These are phyloP conservation scores for Tolypocladium cylindrosporum DNA, from an alignment of 2,329 filamentous ascomycete genomes.

Conservation along the genomic window DNA sequence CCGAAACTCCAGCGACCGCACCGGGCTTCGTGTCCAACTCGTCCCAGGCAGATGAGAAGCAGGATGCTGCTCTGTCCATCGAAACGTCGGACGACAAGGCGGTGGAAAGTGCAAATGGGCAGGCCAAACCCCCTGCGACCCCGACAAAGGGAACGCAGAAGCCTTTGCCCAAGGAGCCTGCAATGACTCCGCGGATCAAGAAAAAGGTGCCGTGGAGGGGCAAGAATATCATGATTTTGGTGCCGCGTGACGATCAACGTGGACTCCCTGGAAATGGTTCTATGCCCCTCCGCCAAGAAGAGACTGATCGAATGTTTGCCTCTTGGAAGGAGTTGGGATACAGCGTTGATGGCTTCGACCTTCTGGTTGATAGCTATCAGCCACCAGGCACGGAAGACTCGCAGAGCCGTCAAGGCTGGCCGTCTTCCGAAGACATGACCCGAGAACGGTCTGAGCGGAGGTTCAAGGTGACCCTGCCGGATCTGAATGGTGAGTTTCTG, in stretches of 20 bases:
- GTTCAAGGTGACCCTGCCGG: conserved; percentile 60
- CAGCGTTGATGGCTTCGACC: conserved; percentile 56
- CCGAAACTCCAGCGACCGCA: conserved; percentile 7
- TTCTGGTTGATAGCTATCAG: conserved; percentile 36
- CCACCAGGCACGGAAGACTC: conserved; percentile 32
- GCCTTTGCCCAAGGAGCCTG: conserved; percentile 26
- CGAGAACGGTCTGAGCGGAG: conserved; percentile 41
- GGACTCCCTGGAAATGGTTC: conserved; percentile 46
- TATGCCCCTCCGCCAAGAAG: conserved; percentile 42
- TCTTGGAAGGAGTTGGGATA: conserved; percentile 64
- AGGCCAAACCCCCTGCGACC: conserved; percentile 20
- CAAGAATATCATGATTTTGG: conserved; percentile 61
- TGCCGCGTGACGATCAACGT: conserved; percentile 58
- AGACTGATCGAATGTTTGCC: conserved; percentile 51
- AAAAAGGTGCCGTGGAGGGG: conserved; percentile 69
- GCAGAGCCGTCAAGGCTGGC: conserved; percentile 62
- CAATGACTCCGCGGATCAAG: conserved; percentile 46
- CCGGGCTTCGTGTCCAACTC: conserved; percentile 4
- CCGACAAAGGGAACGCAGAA: conserved; percentile 25
- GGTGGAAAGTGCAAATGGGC: conserved; percentile 12
- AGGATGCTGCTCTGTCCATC: conserved; percentile 8
- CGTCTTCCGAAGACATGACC: conserved; percentile 46
- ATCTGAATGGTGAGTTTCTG: conserved; percentile 45
- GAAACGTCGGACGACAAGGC: conserved; percentile 2
- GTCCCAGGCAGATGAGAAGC: conserved; percentile 14